Conservation (phyloP, 768 basidiomycete genomes). For the Phallus indusiatus region DNA sequence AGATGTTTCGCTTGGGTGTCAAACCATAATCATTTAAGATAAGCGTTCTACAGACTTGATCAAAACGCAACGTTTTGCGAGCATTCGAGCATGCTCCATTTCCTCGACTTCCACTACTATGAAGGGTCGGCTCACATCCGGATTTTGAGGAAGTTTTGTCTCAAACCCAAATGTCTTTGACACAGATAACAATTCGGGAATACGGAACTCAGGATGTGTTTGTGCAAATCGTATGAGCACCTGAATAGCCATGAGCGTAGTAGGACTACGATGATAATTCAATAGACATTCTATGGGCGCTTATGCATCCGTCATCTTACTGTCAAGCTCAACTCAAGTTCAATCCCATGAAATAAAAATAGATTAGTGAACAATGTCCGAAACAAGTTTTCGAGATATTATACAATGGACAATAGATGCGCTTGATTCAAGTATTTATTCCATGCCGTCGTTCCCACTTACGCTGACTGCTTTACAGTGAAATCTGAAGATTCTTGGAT, state of each 20-base stretch:
- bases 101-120: conserved; percentile 59
- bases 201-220: conserved; percentile 69
- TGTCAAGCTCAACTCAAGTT: background rate
- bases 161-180: conserved; percentile 65
- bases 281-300: background rate
- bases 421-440: background rate
- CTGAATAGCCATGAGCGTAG: conserved; percentile 14
- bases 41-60: conserved; percentile 53
- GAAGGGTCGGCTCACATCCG: conserved; percentile 56
- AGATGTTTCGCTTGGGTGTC: background rate
- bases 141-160: conserved; percentile 39
- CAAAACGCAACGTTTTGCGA: conserved; percentile 71
- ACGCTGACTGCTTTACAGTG: no score
- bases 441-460: background rate
- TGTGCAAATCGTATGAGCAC: conserved; percentile 75
- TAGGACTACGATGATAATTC: background rate
- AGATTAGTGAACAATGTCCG: no score
- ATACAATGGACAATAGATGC: background rate
- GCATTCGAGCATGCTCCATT: conserved; percentile 63
- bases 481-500: no score
- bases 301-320: background rate
- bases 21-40: conserved; percentile 4
- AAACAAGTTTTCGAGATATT: background rate
- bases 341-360: no score
- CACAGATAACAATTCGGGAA: conserved; percentile 75